These are phyloP conservation scores for Colletotrichum sp. DNA, from an alignment of 2,329 filamentous ascomycete genomes.

Conservation along the genomic window DNA sequence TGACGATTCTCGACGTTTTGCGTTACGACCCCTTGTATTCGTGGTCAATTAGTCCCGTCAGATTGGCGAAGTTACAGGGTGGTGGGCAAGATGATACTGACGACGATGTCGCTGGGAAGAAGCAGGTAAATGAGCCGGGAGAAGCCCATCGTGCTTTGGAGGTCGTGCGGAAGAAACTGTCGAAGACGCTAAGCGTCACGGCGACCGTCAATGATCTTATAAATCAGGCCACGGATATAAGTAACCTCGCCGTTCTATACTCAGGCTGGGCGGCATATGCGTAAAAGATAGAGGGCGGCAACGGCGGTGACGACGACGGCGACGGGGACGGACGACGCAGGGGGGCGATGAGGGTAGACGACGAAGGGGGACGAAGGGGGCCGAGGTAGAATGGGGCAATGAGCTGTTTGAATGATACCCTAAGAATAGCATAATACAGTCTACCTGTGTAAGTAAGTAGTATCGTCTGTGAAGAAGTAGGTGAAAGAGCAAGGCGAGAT, in stretches of 20 bases:
- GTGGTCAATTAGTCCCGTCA: slow-evolving; percentile 84
- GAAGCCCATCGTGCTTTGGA: slow-evolving; percentile 93
- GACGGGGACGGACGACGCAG: not conserved
- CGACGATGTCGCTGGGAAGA: slow-evolving; percentile 43
- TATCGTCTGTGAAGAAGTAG: too few species aligned
- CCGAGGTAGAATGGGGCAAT: not conserved
- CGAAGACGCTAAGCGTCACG: slow-evolving; percentile 90
- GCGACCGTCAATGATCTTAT: slow-evolving; percentile 98
- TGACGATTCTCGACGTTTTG: slow-evolving; percentile 96
- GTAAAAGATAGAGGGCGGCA: not conserved
- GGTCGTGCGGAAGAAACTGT: slow-evolving; percentile 94
- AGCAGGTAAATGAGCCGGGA: slow-evolving; percentile 58
- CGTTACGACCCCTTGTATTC: slow-evolving; percentile 98
- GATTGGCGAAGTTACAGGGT: slow-evolving; percentile 69
- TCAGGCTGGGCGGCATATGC: slow-evolving; percentile 46
- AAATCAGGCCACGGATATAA: slow-evolving; percentile 92
- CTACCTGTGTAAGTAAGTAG: too few species aligned
- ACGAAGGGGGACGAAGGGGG: too few species aligned
- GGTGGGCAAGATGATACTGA: slow-evolving; percentile 55
- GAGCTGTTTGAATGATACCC: not conserved
- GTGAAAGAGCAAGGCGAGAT: too few species aligned
- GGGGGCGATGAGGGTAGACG: not conserved
- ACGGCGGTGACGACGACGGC: not conserved
- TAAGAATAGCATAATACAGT: not conserved
- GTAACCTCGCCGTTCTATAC: slow-evolving; percentile 90